Percentiles rank a stretch among this genome's conserved stretches.
phyloP scores from a whole-genome alignment of 257 asterid species.

The Gynochthodes officinalis region DNA sequence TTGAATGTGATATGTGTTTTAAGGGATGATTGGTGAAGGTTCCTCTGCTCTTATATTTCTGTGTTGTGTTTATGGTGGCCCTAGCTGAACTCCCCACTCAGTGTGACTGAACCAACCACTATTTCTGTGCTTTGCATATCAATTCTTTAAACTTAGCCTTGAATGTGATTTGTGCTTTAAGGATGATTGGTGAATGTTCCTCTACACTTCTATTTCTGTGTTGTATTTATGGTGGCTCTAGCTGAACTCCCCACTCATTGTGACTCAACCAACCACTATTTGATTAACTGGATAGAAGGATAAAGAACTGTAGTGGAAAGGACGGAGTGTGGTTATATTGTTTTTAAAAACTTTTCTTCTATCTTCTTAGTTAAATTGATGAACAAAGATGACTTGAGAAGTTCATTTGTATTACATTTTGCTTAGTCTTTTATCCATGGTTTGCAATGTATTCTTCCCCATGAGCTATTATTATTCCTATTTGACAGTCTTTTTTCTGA shows the following conservation, averaged over 20 bases:
- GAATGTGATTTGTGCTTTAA: neutral
- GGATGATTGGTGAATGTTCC: slow-evolving; percentile 1
- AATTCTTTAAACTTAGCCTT: neutral
- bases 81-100: neutral
- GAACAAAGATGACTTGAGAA: neutral
- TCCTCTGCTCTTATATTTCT: neutral
- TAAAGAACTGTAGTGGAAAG: neutral
- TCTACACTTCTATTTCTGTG: neutral
- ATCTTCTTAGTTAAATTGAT: neutral
- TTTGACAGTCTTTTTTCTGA: neutral
- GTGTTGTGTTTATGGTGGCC: neutral
- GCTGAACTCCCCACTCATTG: neutral
- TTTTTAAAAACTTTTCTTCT: neutral
- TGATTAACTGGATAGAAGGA: neutral
- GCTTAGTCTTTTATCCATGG: neutral
- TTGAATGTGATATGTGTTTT: neutral
- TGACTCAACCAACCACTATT: neutral
- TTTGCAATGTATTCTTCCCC: neutral
- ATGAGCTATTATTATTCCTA: neutral
- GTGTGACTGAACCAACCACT: neutral
- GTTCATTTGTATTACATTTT: neutral
- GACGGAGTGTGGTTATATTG: neutral
- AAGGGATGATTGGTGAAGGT: slow-evolving; percentile 5
- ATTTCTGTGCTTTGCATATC: neutral
- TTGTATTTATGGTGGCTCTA: neutral